A percentile compares a stretch with the other conserved stretches of the same genome.
Conservation (phyloP, 768 basidiomycete species). For the Cytidiella melzeri region DNA sequence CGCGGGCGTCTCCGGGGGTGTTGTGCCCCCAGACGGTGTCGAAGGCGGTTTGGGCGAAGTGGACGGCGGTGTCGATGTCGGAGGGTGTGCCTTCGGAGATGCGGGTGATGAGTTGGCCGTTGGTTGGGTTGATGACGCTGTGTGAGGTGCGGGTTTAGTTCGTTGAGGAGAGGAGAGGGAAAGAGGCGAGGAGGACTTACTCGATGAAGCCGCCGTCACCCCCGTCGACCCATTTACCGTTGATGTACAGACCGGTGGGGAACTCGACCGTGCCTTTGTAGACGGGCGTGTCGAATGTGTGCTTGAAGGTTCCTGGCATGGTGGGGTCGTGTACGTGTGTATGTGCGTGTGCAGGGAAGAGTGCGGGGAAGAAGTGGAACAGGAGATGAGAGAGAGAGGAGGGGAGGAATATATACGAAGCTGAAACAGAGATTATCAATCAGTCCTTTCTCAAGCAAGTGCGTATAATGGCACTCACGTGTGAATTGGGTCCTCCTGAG, state of each 20-base stretch:
- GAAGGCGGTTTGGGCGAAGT: slow-evolving; percentile 56
- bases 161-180: neutral
- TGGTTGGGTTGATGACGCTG: slow-evolving; percentile 61
- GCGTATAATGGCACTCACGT: too few species aligned
- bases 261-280: slow-evolving; percentile 56
- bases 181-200: slow-evolving; percentile 34
- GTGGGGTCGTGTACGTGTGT: slow-evolving; percentile 2
- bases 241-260: slow-evolving; percentile 67
- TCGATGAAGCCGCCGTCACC: slow-evolving; percentile 56
- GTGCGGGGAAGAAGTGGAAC: neutral
- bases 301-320: slow-evolving; percentile 39
- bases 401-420: too few species aligned
- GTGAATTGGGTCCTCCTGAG: too few species aligned
- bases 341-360: neutral
- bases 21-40: slow-evolving; percentile 68
- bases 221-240: slow-evolving; percentile 59
- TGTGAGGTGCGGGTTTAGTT: slow-evolving; percentile 1
- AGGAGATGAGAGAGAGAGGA: neutral
- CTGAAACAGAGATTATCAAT: too few species aligned
- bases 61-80: slow-evolving; percentile 76
- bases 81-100: slow-evolving; percentile 54
- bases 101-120: slow-evolving; percentile 52
- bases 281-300: slow-evolving; percentile 46
- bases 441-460: too few species aligned
- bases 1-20: slow-evolving; percentile 43